phyloP scores from a whole-genome alignment of 192 early-diverging fungal species.

The Coemansia sp. region DNA sequence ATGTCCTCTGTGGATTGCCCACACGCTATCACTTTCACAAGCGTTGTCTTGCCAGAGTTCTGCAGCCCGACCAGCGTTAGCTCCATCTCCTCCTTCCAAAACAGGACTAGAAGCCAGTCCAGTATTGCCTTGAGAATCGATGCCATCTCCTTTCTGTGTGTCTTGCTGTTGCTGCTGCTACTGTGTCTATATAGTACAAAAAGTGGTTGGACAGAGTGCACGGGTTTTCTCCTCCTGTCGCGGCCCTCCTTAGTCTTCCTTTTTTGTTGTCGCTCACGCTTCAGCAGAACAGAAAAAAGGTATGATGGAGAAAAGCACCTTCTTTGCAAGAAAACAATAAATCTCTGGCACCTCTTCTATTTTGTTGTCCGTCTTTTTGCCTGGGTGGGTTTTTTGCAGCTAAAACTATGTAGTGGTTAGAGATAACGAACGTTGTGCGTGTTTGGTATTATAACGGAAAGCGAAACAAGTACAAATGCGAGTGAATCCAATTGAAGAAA shows the following conservation, averaged over 20 bases:
- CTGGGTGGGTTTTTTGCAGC: too few species aligned
- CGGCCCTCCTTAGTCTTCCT: background rate
- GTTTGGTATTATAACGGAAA: too few species aligned
- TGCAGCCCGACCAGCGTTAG: constrained; percentile 84
- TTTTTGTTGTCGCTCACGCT: background rate
- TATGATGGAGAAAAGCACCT: too few species aligned
- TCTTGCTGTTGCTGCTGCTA: background rate
- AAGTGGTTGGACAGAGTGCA: background rate
- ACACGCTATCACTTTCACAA: constrained; percentile 84
- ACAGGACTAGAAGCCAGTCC: constrained; percentile 75
- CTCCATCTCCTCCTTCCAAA: constrained; percentile 90
- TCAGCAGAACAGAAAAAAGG: background rate
- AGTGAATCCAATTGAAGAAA: background rate
- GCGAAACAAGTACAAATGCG: constrained; percentile 2
- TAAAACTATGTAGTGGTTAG: too few species aligned
- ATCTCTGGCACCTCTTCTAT: too few species aligned
- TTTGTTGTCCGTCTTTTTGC: too few species aligned
- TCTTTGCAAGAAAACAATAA: too few species aligned
- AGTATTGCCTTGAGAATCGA: constrained; percentile 51
- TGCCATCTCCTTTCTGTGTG: constrained; percentile 25
- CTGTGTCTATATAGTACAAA: constrained; percentile 19
- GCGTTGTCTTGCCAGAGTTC: constrained; percentile 84
- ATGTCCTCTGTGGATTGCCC: constrained; percentile 82
- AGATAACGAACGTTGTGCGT: too few species aligned
- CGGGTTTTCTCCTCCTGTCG: background rate